These are phyloP conservation scores for Skeletonema grethae DNA, from an alignment of 108 stramenopile genomes.

Conservation along the genomic window DNA sequence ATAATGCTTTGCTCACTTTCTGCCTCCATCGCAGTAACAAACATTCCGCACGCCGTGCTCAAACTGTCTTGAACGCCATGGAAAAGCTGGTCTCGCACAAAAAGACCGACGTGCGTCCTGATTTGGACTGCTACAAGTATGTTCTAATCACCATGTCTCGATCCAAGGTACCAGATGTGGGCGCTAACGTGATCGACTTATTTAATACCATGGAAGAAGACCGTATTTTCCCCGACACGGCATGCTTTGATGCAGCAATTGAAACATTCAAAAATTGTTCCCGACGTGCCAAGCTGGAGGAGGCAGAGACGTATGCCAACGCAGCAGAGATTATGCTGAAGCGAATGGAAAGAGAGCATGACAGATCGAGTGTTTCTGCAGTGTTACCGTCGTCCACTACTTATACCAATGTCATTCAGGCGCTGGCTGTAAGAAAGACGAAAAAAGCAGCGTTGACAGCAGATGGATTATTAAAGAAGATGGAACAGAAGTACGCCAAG, in stretches of 20 bases:
- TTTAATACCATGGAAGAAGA: constrained; percentile 67
- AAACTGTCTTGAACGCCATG: constrained; percentile 59
- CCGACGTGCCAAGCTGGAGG: constrained; percentile 22
- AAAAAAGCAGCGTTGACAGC: constrained; percentile 36
- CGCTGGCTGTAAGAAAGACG: constrained; percentile 51
- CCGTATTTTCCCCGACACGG: constrained; percentile 66
- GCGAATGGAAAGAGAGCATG: constrained; percentile 65
- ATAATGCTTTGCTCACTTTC: constrained; percentile 1
- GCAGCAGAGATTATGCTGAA: constrained; percentile 55
- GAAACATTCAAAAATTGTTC: constrained; percentile 66
- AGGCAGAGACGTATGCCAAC: constrained; percentile 48
- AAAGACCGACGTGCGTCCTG: constrained; percentile 52
- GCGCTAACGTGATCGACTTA: constrained; percentile 48
- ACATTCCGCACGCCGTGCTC: constrained; percentile 63
- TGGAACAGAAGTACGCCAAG: constrained; percentile 27
- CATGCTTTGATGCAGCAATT: constrained; percentile 74
- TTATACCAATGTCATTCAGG: constrained; percentile 79
- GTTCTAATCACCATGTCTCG: constrained; percentile 52
- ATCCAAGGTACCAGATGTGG: constrained; percentile 40
- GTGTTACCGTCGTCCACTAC: constrained; percentile 53
- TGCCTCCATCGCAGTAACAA: constrained; percentile 53
- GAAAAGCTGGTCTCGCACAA: constrained; percentile 49
- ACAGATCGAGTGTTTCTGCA: constrained; percentile 57
- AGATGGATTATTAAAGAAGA: constrained; percentile 33
- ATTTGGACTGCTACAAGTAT: constrained; percentile 63